Evolutionary conservation across 1,284 basidiomycete genomes (phyloP).

Genomic region (Cerioporus squamosus): DNA sequence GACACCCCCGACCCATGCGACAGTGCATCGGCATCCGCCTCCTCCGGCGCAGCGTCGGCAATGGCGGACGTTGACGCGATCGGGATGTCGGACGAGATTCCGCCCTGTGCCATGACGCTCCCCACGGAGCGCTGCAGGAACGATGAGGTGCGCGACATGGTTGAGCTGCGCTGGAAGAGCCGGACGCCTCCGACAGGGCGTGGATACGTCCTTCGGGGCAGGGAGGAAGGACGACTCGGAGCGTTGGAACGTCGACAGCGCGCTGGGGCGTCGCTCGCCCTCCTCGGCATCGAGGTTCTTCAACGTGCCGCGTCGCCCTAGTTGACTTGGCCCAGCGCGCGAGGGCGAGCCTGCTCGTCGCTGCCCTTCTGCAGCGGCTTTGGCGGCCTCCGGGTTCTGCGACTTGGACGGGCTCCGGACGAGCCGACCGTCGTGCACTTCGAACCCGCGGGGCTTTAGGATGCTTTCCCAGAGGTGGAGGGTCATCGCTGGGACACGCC

Average conservation of each 20-base stretch:
- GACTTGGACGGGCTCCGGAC: conserved; percentile 58
- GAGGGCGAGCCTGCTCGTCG: conserved; percentile 20
- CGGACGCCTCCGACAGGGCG: conserved; percentile 29
- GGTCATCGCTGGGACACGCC: conserved; percentile 60
- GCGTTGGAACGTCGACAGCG: conserved; percentile 59
- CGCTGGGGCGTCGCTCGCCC: conserved; percentile 37
- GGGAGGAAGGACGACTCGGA: conserved; percentile 59
- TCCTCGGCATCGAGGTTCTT: conserved; percentile 4
- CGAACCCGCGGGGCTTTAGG: conserved; percentile 63
- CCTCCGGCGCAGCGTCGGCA: conserved; percentile 11
- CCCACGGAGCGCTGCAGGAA: conserved; percentile 1
- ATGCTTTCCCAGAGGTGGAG: conserved; percentile 71
- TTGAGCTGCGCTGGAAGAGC: conserved; percentile 50
- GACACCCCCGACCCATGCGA: conserved; percentile 5
- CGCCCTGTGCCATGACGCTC: conserved; percentile 10
- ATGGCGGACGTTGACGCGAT: conserved; percentile 19
- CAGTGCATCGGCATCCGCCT: neutral
- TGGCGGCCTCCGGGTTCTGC: conserved; percentile 21
- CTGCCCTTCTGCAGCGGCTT: conserved; percentile 5
- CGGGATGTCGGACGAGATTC: conserved; percentile 12
- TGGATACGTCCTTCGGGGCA: conserved; percentile 17
- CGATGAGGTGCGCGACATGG: conserved; percentile 10
- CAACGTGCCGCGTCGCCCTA: conserved; percentile 7
- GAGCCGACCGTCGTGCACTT: conserved; percentile 56
- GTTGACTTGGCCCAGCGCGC: neutral